Evolutionary conservation across 768 basidiomycete species (phyloP).

Genomic region (Mycena alexandri): DNA sequence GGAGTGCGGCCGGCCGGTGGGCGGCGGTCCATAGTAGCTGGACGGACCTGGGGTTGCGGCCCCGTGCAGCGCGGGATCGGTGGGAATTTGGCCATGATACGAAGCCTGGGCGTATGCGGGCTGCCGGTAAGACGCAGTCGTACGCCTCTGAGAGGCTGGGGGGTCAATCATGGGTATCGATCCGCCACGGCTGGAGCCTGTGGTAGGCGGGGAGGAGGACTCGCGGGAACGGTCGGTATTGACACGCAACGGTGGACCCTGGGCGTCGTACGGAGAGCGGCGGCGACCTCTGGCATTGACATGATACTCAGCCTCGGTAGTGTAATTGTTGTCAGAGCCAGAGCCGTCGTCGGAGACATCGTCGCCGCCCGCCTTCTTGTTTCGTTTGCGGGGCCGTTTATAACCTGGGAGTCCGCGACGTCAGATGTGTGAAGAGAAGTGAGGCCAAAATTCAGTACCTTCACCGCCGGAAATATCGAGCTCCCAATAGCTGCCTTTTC

Average conservation of each 20-base stretch:
- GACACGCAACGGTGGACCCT: neutral
- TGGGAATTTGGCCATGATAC: neutral
- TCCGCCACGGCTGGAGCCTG: neutral
- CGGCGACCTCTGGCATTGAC: neutral
- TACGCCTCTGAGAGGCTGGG: constrained; percentile 18
- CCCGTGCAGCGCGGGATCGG: neutral
- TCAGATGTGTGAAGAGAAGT: too few species aligned
- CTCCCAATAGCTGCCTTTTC: constrained; percentile 77
- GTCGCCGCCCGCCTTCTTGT: constrained; percentile 42
- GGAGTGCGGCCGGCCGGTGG: constrained; percentile 4
- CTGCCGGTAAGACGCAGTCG: constrained; percentile 1
- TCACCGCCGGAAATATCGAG: constrained; percentile 67
- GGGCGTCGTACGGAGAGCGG: constrained; percentile 14
- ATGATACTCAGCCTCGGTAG: constrained; percentile 47
- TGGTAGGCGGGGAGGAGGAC: neutral
- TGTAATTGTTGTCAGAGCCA: constrained; percentile 50
- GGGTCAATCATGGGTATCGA: constrained; percentile 22
- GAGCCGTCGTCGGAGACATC: constrained; percentile 34
- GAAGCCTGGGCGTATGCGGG: constrained; percentile 14
- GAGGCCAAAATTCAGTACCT: constrained; percentile 37
- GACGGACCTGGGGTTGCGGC: neutral
- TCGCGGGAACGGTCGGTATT: constrained; percentile 5
- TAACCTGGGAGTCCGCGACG: constrained; percentile 47
- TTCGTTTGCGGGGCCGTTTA: constrained; percentile 70
- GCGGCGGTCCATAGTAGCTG: constrained; percentile 6